Percentiles rank a stretch among this genome's conserved stretches.
Evolutionary conservation across 371 early-diverging fungal genomes (phyloP).

Genomic region (Apophysomyces variabilis): DNA sequence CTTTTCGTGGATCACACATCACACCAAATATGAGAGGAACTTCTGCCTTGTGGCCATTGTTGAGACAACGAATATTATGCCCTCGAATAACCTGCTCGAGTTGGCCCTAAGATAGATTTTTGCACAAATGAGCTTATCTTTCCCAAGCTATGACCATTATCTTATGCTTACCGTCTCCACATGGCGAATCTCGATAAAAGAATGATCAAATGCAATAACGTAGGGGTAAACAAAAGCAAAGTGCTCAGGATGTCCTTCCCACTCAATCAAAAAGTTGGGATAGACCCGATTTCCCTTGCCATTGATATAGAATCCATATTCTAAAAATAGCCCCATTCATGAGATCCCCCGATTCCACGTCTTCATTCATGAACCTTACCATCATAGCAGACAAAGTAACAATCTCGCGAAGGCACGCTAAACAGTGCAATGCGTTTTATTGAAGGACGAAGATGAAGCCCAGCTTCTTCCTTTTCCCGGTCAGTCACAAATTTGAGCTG

Average conservation of each 20-base stretch:
- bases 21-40: constrained; percentile 43
- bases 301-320: constrained; percentile 57
- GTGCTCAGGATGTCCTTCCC: constrained; percentile 51
- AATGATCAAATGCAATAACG: constrained; percentile 50
- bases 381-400: constrained; percentile 51
- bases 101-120: constrained; percentile 42
- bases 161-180: constrained; percentile 42
- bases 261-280: constrained; percentile 46
- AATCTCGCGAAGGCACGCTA: constrained; percentile 36
- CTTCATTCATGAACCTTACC: constrained; percentile 26
- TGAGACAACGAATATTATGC: constrained; percentile 58
- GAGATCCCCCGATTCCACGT: background rate
- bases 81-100: constrained; percentile 72
- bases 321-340: constrained; percentile 17
- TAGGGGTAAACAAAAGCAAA: constrained; percentile 50
- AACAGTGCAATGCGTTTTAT: constrained; percentile 47
- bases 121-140: background rate
- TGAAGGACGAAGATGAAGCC: constrained; percentile 30
- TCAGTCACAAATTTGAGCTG: constrained; percentile 45
- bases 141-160: background rate
- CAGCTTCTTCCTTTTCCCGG: constrained; percentile 42
- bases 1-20: constrained; percentile 38
- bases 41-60: constrained; percentile 51
- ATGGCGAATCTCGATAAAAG: constrained; percentile 51
- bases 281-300: constrained; percentile 47